Base-by-base conservation (phyloP, 2,329 filamentous ascomycete species). In the Penicillium sp. region DNA sequence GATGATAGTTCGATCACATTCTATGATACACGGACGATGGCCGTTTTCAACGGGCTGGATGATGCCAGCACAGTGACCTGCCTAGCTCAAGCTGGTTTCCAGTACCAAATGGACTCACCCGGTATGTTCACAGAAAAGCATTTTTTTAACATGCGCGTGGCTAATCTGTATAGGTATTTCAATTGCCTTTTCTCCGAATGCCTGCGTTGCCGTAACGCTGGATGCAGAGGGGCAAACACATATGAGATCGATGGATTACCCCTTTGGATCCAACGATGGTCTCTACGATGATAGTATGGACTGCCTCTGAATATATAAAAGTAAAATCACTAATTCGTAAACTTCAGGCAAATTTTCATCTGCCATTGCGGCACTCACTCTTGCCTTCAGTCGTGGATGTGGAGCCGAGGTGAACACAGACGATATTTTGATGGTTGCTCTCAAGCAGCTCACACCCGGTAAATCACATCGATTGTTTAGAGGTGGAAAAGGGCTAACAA, bases 1-100 rank as follows among this genome's bases (percentile, higher is more conserved):
- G 90, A 90, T 59, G 92, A 96, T 70, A 90, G 93, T 11, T 89
- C 87, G 0, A 80, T 96, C 3, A 88, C 95, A 64, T 90, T 93
- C 72, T 86, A 90, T 55, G 90, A 96, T 68, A 84, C 91, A 11
- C 81, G 84, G 48, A 90, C 85, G 0, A 88, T 96, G 83, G 81
- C 85, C 4, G 82, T 87, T 52, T 78, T 93, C 1, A 87, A 85
- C 60, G 82, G 84, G 5, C 83, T 88, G 55, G 81, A 83, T 27
- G 88, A 89, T 65, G 75, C 85, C 8, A 83, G 85, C 44, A 85
- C 80, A 46, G 85, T 96, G 31, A 85, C 84, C 59, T 89, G 86
- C 55, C 80, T 96, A 27, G 80, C 87, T 27, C 90, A 96, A 71
- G 86, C 87, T 46, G 91, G 91, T 1, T 96, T 96, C 72, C 81